A percentile compares a stretch with the other conserved stretches of the same genome.
Conservation (phyloP, 805 yeast genomes). For the Metschnikowia baotianmanensis region DNA sequence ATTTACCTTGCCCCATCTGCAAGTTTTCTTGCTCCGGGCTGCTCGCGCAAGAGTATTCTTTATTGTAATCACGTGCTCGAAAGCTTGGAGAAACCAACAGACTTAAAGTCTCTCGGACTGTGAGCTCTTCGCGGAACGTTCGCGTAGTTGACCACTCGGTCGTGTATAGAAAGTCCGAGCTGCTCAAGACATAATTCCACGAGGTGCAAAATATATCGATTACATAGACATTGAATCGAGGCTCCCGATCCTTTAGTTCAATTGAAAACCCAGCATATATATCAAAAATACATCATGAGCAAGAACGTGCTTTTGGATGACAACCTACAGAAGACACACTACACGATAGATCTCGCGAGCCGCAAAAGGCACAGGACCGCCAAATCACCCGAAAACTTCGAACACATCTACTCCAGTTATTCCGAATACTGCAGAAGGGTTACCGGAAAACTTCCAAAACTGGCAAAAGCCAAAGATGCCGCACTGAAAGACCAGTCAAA, state of each 20-base stretch:
- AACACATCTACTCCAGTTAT: background rate
- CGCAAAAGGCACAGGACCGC: slow-evolving; percentile 4
- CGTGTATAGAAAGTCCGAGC: too few relatives aligned
- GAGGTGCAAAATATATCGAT: too few relatives aligned
- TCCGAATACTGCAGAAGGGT: background rate
- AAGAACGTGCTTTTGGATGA: slow-evolving; percentile 13
- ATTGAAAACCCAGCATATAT: background rate
- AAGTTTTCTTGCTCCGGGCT: too few relatives aligned
- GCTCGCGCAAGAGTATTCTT: too few relatives aligned
- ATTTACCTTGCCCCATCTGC: too few relatives aligned
- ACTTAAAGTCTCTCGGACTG: too few relatives aligned
- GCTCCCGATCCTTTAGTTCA: background rate
- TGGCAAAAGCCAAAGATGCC: background rate
- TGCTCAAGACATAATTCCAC: too few relatives aligned
- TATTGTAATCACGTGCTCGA: too few relatives aligned
- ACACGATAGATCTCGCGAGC: slow-evolving; percentile 21
- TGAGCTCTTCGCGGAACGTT: too few relatives aligned
- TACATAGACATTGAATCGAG: background rate
- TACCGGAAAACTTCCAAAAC: background rate
- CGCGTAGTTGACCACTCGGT: too few relatives aligned
- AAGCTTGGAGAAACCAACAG: too few relatives aligned
- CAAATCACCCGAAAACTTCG: background rate
- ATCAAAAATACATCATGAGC: background rate
- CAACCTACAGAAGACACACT: slow-evolving; percentile 33
- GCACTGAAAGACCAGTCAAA: too few relatives aligned